Evolutionary conservation across 176 grass and related monocot species (phyloP), one percentile per base, ranked within the genome.

Genomic region (Ensete ventricosum): DNA sequence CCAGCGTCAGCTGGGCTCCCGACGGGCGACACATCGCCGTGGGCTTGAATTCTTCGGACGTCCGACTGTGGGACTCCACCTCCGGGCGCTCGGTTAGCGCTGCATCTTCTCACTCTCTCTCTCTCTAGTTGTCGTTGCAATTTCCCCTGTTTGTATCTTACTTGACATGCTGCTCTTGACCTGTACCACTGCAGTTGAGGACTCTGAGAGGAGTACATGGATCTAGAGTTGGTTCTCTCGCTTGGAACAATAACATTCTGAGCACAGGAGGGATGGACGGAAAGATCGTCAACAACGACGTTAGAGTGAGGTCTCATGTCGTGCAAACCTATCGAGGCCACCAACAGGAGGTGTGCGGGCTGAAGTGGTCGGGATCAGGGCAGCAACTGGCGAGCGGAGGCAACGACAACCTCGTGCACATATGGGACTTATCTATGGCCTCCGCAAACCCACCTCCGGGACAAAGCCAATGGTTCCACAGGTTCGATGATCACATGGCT

Each of bases 11-110:
- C 77, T 91, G 85, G 85, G 85, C 89, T 69, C 85, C 89, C 0
- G 85, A 91, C 50, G 89, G 89, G n/a, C 59, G 21, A 10, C 83
- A 91, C 57, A 55, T 91, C 7, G 83, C 89, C 9, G 9, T 91
- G 0, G 89, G 89, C 17, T 83, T 91, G 29, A 92, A 88, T 78
- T 88, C 89, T 8, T 81, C 89, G 19, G 89, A 86, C 34, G 67
- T 88, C 62, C 89, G 88, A 81, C 81, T 92, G 53, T 92, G 89
- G 89, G 85, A 92, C 78, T 83, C 83, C 69, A 85, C 71, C 81
- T 82, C 85, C 29, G 79, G 85, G 64, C 78, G 75, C 52, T 27
- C 83, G 85, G 85, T 92, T 78, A 14, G 81, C 63, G 43, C 3
- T 76, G 53, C 71, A 52, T 62, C 14, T 12, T 62, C 16, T 57